Evolutionary conservation across 1,284 basidiomycete genomes (phyloP).

Genomic region (Pterulicium gracile): DNA sequence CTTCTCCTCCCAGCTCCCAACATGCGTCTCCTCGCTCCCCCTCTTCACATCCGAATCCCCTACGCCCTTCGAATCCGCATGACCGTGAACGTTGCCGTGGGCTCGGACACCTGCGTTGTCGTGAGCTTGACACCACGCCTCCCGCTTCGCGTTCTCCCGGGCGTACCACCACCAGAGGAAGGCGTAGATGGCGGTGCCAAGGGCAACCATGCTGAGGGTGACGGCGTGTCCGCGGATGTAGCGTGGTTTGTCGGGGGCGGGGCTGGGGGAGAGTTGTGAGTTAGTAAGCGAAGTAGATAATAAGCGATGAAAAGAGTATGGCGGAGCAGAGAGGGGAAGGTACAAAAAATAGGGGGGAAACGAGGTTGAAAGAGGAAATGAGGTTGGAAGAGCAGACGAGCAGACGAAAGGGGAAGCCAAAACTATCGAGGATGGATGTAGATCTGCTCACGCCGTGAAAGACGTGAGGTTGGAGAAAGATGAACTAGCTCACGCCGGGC

Average conservation of each 20-base stretch:
- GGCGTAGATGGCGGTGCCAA: neutral
- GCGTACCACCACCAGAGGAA: neutral
- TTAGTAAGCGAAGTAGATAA: too few relatives aligned
- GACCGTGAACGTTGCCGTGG: too few relatives aligned
- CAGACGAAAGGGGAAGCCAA: neutral
- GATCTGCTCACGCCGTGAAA: too few relatives aligned
- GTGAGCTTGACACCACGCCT: neutral
- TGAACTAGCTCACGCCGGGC: too few relatives aligned
- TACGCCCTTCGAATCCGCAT: too few relatives aligned
- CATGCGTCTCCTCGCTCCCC: neutral
- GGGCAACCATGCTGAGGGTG: neutral
- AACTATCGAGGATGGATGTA: too few relatives aligned
- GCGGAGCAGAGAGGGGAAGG: too few relatives aligned
- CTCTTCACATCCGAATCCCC: too few relatives aligned
- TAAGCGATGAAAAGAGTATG: too few relatives aligned
- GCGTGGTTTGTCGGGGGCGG: neutral
- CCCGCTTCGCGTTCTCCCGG: neutral
- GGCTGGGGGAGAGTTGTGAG: neutral
- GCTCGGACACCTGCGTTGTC: too few relatives aligned
- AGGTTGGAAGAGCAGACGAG: neutral
- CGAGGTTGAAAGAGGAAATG: neutral
- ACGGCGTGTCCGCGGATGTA: neutral
- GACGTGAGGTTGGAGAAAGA: too few relatives aligned
- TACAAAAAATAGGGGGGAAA: too few relatives aligned
- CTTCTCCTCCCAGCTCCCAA: neutral